Evolutionary conservation across 805 yeast species (phyloP).

Genomic region (Danielia oregonensis): DNA sequence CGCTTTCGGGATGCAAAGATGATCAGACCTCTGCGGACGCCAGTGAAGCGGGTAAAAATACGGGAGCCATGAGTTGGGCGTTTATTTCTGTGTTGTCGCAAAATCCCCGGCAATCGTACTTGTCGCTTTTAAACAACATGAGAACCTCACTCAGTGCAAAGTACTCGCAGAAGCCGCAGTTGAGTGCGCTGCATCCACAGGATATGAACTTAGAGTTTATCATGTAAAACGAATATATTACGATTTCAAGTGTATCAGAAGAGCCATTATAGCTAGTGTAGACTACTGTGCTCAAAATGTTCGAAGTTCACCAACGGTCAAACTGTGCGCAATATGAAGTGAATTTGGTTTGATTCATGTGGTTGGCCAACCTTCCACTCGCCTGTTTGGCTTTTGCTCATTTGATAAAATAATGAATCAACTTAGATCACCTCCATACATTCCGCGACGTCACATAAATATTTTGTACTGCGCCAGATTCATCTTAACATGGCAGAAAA

Average conservation of each 20-base stretch:
- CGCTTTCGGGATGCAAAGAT: conserved; percentile 80
- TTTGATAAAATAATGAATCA: too few relatives aligned
- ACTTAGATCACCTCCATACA: too few relatives aligned
- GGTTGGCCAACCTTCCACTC: too few relatives aligned
- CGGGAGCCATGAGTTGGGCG: conserved; percentile 86
- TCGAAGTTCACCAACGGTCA: too few relatives aligned
- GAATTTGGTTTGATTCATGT: too few relatives aligned
- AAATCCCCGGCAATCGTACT: conserved; percentile 64
- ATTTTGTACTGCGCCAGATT: too few relatives aligned
- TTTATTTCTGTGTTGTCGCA: conserved; percentile 60
- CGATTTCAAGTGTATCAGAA: too few relatives aligned
- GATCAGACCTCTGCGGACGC: conserved; percentile 81
- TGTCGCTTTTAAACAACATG: conserved; percentile 67
- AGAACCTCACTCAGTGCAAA: conserved; percentile 57
- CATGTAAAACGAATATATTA: conserved; percentile 1
- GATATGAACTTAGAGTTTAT: conserved; percentile 47
- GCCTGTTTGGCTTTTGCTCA: too few relatives aligned
- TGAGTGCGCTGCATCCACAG: conserved; percentile 78
- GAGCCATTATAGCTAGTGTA: too few relatives aligned
- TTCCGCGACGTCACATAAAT: too few relatives aligned
- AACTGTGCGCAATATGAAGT: too few relatives aligned
- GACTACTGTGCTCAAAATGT: too few relatives aligned
- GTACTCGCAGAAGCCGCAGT: conserved; percentile 80
- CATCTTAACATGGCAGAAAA: conserved; percentile 33
- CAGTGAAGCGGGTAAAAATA: conserved; percentile 60